Evolutionary conservation across 2,329 filamentous ascomycete genomes (phyloP).

Genomic region (Plectosphaerella sp.): DNA sequence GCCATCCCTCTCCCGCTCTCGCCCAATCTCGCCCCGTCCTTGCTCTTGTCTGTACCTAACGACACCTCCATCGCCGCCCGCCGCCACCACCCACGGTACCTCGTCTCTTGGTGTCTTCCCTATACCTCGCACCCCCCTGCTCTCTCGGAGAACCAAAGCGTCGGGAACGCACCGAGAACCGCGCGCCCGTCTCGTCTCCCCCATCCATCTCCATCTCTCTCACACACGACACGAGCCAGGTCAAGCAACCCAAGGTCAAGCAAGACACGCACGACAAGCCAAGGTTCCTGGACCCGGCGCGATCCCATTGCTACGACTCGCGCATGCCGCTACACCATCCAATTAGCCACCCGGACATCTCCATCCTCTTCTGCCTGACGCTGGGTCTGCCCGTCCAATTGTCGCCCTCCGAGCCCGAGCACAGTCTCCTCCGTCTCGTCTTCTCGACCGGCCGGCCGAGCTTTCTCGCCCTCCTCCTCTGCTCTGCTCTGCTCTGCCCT

Average conservation of each 20-base stretch:
- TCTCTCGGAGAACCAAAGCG: constrained; percentile 9
- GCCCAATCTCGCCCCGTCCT: neutral
- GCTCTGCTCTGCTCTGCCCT: neutral
- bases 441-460: neutral
- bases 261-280: neutral
- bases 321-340: neutral
- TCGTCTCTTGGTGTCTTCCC: neutral
- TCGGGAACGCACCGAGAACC: constrained; percentile 9
- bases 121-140: neutral
- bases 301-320: neutral
- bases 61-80: too few relatives aligned
- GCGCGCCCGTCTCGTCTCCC: constrained; percentile 1
- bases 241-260: neutral
- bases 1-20: constrained; percentile 5
- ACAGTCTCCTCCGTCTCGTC: too few relatives aligned
- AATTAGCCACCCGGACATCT: neutral
- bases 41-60: neutral
- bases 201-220: neutral
- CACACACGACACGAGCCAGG: neutral
- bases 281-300: neutral
- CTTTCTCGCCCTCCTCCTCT: neutral
- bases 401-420: neutral
- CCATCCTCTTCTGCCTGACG: neutral
- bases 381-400: neutral
- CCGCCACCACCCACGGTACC: too few relatives aligned